A percentile compares a stretch with the other conserved stretches of the same genome.
Conservation (phyloP, 441 rosid genomes). For the Gossypium davidsonii region DNA sequence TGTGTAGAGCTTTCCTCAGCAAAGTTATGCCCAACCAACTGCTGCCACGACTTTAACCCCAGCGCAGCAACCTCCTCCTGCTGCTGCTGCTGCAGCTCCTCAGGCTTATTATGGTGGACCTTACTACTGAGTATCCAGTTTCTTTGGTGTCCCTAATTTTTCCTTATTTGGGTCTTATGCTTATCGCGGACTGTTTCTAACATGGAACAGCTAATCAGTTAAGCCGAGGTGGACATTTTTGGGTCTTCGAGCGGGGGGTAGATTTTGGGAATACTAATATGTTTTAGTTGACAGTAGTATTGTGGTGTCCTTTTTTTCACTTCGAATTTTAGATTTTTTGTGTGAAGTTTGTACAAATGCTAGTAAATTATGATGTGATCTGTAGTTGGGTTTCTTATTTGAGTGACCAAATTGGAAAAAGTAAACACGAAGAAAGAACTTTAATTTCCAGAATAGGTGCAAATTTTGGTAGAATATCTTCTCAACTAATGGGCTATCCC, state of each 20-base stretch:
- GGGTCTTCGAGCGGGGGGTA: neutral
- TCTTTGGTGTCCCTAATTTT: neutral
- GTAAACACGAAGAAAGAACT: neutral
- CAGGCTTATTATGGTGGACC: conserved; percentile 66
- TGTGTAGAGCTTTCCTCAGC: conserved; percentile 57
- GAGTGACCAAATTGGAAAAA: neutral
- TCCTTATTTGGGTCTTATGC: conserved; percentile 26
- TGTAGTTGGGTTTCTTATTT: neutral
- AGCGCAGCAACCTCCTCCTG: conserved; percentile 36
- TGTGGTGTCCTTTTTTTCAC: neutral
- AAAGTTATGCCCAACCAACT: conserved; percentile 68
- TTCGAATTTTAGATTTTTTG: neutral
- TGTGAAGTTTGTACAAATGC: neutral
- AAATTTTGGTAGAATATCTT: too few species aligned
- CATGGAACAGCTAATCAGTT: too few species aligned
- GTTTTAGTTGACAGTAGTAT: conserved; percentile 2
- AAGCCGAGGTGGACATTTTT: neutral
- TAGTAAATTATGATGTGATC: neutral
- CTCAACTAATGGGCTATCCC: too few species aligned
- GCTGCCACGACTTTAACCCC: conserved; percentile 51
- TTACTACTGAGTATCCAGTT: conserved; percentile 41
- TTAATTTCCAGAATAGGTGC: too few species aligned
- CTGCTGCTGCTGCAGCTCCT: conserved; percentile 35
- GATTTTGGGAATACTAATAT: neutral
- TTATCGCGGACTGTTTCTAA: conserved; percentile 37